Conservation (phyloP, 129 eudicot genomes). For the Saussurea involucrata region DNA sequence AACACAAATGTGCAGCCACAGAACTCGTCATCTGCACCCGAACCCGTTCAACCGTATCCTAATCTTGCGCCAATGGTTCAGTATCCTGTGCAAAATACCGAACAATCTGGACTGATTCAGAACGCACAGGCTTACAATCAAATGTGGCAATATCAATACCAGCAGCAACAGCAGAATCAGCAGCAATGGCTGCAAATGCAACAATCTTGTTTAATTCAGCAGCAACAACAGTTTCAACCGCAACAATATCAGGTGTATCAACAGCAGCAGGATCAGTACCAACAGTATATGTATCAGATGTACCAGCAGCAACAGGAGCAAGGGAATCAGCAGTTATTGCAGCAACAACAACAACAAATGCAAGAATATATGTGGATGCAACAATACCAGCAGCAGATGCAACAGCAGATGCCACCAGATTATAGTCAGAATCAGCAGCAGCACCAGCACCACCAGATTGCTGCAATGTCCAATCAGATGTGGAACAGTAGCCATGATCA, state of each 20-base stretch:
- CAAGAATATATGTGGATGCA: constrained; percentile 35
- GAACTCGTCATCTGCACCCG: constrained; percentile 30
- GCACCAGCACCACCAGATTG: constrained; percentile 28
- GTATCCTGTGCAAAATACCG: constrained; percentile 40
- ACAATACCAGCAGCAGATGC: constrained; percentile 25
- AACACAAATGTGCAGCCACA: constrained; percentile 25
- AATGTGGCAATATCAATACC: constrained; percentile 55
- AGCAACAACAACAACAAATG: constrained; percentile 62
- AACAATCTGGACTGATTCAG: constrained; percentile 34
- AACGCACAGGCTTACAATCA: constrained; percentile 46
- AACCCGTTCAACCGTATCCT: constrained; percentile 30
- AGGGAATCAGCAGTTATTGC: constrained; percentile 39
- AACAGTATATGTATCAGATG: constrained; percentile 36
- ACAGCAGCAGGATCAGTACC: constrained; percentile 45
- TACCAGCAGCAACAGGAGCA: constrained; percentile 29
- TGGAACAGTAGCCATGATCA: constrained; percentile 30
- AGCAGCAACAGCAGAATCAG: constrained; percentile 56
- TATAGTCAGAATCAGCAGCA: constrained; percentile 27
- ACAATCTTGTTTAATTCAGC: constrained; percentile 41
- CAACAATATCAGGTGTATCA: constrained; percentile 37
- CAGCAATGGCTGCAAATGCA: constrained; percentile 53
- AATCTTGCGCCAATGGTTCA: constrained; percentile 25
- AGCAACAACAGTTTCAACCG: constrained; percentile 23
- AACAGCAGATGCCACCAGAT: constrained; percentile 18
- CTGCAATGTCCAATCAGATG: constrained; percentile 21